Base-by-base conservation (phyloP, 345 rosid species). In the Rhodamnia argentea region DNA sequence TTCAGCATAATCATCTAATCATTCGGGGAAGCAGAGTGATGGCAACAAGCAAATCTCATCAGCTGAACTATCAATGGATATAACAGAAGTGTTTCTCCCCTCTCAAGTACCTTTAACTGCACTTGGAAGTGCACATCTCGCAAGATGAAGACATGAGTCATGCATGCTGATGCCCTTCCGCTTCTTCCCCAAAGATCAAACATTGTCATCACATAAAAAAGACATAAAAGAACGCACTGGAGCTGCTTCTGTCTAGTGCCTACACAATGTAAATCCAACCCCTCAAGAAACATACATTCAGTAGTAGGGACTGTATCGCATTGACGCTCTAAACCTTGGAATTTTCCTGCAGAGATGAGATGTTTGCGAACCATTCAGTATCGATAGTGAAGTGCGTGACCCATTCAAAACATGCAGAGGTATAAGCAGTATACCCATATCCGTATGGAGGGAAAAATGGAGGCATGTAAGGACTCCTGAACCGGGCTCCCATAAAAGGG, bases 301-400 rank as follows among this genome's bases (percentile, higher is more conserved):
- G 85, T 88, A 90, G 86, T 95, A 94, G 60, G 98, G 98, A 86
- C 88, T 93, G 92, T 94, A 94, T 44, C 94, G 93, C 90, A 90
- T 91, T 54, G 98, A 89, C 92, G 91, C 87, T 86, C 96, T 91
- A 85, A 86, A 92, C 89, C 95, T 92, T 14, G 92, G 92, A 78
- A 90, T 85, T 87, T 95, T 95, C 90, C 98, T 95, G 94, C 90
- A 89, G 55, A 15, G 64, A 10, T 83, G 32, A 85, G 56, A 40
- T 84, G 29, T 52, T 56, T 13, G 54, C 47, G 4, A 64, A 44
- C 37, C 27, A 53, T 54, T n/a, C 51, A 57, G 81, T 5, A 52
- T 81, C 64, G 20, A 84, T 42, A 84, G 78, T 44, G 37, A 29
- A 40, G 32, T 18, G 47, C 0, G 13, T 18, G 47, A 70, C 47